Conservation (phyloP, 257 asterid species). For the Penstemon davidsonii region DNA sequence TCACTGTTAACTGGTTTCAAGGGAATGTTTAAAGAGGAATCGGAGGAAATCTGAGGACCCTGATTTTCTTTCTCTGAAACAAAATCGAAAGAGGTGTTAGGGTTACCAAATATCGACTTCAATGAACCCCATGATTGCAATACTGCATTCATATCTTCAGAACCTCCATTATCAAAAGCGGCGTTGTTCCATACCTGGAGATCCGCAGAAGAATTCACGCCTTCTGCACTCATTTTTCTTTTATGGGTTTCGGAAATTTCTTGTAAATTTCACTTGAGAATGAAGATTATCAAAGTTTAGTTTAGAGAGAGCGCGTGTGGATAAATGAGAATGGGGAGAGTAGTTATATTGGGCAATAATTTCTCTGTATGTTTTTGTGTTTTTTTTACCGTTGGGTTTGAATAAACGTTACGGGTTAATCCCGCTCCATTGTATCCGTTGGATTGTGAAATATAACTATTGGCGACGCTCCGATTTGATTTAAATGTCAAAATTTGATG, state of each 20-base stretch:
- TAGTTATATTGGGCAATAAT: conserved; percentile 12
- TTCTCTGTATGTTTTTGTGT: neutral
- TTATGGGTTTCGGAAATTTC: conserved; percentile 23
- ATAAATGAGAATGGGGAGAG: conserved; percentile 4
- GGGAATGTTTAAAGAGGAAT: conserved; percentile 41
- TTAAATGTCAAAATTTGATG: conserved; percentile 27
- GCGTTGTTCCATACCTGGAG: conserved; percentile 93
- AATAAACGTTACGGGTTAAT: conserved; percentile 48
- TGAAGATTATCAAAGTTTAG: neutral
- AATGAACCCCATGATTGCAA: conserved; percentile 32
- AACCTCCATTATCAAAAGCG: conserved; percentile 72
- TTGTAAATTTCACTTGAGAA: conserved; percentile 26
- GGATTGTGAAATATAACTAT: conserved; percentile 46
- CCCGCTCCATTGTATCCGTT: conserved; percentile 73
- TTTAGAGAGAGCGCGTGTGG: conserved; percentile 18
- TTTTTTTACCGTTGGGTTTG: conserved; percentile 76
- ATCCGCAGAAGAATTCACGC: conserved; percentile 13
- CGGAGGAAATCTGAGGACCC: conserved; percentile 38
- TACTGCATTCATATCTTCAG: conserved; percentile 47
- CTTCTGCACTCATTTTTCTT: conserved; percentile 49
- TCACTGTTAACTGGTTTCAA: conserved; percentile 39
- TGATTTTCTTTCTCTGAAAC: conserved; percentile 75
- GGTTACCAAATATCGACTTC: conserved; percentile 27
- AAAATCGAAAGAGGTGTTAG: conserved; percentile 50
- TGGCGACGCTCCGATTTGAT: conserved; percentile 71